Evolutionary conservation across 1,284 basidiomycete genomes (phyloP), one percentile per base, ranked within the genome.

Genomic region (Xerocomus minutiporus): DNA sequence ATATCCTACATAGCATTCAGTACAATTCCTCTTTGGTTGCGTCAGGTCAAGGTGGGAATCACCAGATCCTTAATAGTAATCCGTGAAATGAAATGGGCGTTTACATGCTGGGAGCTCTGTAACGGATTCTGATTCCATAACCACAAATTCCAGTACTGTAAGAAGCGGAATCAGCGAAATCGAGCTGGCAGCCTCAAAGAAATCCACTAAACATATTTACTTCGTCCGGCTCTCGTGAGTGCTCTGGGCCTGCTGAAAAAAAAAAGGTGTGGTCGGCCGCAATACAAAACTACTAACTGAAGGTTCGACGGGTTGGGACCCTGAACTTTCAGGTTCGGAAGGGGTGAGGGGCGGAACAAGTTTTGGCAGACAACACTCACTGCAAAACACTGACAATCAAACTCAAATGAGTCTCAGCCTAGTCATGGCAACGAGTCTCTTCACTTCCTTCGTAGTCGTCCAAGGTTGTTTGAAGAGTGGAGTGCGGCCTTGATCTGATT

Each of bases 21-120:
- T 29, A n/a, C 31, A 25, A 23, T 46, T 34, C 28, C 40, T 31
- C 40, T 42, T 42, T 17, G 36, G 36, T 20, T 17, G 43, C 31
- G 47, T 44, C 50, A 56, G 58, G 62, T 57, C 20, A 20, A 20
- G 20, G 20, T 20, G 64, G 58, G 66, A 66, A 67, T 55, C 50
- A 28, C 46, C 45, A 38, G 34, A 53, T 59, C 56, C 49, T 51
- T 61, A 57, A 63, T 57, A 44, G 58, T 23, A 51, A 51, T 36
- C 15, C 39, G 23, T 51, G 45, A 31, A 52, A 62, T 60, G 53
- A 64, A 51, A 20, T 44, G 54, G 50, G 51, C 50, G 35, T 51
- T 53, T 53, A 46, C 46, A 28, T 35, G 32, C 39, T 36, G 20
- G 53, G 46, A 41, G 34, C 31, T 40, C 6, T n/a, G 7, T 35